Base-by-base conservation (phyloP, 495 filamentous ascomycete genomes). In the Cetradonia linearis region DNA sequence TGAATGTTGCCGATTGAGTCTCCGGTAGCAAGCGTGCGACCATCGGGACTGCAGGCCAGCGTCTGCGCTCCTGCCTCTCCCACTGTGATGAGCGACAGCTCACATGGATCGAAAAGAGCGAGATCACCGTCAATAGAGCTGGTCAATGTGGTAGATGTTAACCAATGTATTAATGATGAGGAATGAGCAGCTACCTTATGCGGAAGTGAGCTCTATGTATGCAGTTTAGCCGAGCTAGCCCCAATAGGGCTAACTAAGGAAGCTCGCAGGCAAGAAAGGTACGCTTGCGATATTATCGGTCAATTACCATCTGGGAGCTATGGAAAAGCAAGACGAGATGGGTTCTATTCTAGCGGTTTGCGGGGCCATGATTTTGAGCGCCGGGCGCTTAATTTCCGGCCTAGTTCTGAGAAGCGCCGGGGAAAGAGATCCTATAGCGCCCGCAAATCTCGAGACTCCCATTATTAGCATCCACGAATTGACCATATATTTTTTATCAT, bases 71-170 rank as follows among this genome's bases (percentile, higher is more conserved):
- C 49, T 42, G 59, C 50, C 31, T 38, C 13, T 56, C 58, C 59
- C 46, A 40, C 63, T 63, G 27, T 66, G 13, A 42, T 34, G 28
- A 46, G 18, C 18, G 23, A 28, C n/a, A 38, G 46, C 34, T 56
- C 55, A n/a, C 65, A 67, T 2, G 69, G 63, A 57, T 72, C 68
- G 36, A 71, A 56, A 27, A 63, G 34, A 14, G 60, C 63, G 5
- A 73, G 64, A 31, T 70, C 59, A 16, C 70, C 69, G 60, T 72
- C 71, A 2, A 62, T 55, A 42, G 71, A 73, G 6, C 67, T 44
- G 18, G 63, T 70, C 20, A n/a, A n/a, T n/a, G n/a, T n/a, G n/a
- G n/a, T n/a, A n/a, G n/a, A n/a, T n/a, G n/a, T n/a, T n/a, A n/a
- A n/a, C n/a, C n/a, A n/a, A n/a, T n/a, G n/a, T n/a, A n/a, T n/a